phyloP scores from a whole-genome alignment of 2,329 filamentous ascomycete genomes.

The Dryadomyces quercivorus region DNA sequence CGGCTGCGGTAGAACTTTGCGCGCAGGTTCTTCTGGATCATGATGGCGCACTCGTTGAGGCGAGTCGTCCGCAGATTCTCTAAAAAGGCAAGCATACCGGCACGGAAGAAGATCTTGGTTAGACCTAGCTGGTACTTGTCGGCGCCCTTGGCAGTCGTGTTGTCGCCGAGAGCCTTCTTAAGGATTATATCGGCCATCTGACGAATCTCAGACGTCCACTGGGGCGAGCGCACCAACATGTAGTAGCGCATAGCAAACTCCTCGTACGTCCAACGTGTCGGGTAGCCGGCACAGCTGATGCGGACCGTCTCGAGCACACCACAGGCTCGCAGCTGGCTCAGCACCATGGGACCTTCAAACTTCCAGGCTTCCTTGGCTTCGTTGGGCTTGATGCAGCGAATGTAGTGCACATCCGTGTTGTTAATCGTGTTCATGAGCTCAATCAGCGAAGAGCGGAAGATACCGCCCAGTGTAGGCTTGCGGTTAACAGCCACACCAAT shows the following conservation, averaged over 20 bases:
- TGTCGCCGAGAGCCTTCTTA: constrained; percentile 72
- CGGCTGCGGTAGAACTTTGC: constrained; percentile 90
- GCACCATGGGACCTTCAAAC: constrained; percentile 96
- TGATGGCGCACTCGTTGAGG: constrained; percentile 84
- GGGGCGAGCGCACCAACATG: constrained; percentile 81
- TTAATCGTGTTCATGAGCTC: constrained; percentile 98
- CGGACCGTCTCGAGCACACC: constrained; percentile 97
- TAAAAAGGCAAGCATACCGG: constrained; percentile 95
- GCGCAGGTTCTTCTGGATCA: constrained; percentile 97
- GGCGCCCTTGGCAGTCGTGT: constrained; percentile 51
- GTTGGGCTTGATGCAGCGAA: constrained; percentile 97
- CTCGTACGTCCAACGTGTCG: constrained; percentile 96
- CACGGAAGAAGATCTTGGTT: constrained; percentile 98
- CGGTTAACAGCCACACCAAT: constrained; percentile 87
- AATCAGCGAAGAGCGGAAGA: constrained; percentile 96
- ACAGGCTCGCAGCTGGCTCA: constrained; percentile 92
- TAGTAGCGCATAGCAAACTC: constrained; percentile 97
- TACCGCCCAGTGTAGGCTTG: constrained; percentile 93
- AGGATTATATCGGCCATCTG: constrained; percentile 91
- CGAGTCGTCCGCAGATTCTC: constrained; percentile 86
- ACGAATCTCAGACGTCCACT: constrained; percentile 89
- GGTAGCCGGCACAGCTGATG: constrained; percentile 95
- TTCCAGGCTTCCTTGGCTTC: constrained; percentile 95
- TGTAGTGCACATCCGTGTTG: constrained; percentile 96
- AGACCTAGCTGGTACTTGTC: constrained; percentile 97